Base-by-base conservation (phyloP, 345 rosid species). In the Salix udensis region DNA sequence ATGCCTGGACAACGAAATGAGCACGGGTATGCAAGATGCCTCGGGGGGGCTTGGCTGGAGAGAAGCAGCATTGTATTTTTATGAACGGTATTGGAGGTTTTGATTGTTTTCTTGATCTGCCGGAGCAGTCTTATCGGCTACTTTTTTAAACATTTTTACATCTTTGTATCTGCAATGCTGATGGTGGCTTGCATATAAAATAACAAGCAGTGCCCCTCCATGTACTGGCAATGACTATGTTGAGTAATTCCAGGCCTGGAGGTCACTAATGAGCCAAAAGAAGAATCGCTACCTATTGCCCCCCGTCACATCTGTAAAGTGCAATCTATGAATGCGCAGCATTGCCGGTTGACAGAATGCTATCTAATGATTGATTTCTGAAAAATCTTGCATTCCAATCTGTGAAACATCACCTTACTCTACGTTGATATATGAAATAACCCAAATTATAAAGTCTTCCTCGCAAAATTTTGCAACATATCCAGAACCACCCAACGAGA, bases 1-100 rank as follows among this genome's bases (percentile, higher is more conserved):
- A 86, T 77, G 92, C 94, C 73, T 91, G 97, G 87, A 60, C 87
- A 70, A 93, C 89, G 80, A 90, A 90, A 85, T 88, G 79, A 88
- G 71, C 31, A 52, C 34, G 61, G 31, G 6, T 3, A 7, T 18
- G 67, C 15, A 46, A 13, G 1, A 74, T 65, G 64, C 26, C 67
- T 50, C 26, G 26, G 44, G 3, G 3, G 44, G 52, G 61, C 26
- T 62, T n/a, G 39, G 42, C 14, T 72, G 71, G 31, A 55, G 66
- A 24, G 39, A 10, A 46, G 62, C 37, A 68, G 58, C 65, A 30
- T 14, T 74, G 6, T 15, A 5, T n/a, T 21, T 53, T 9, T 68
- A 12, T 31, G 15, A 40, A 24, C 34, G 15, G 48, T 23, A 7
- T 23, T 37, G 52, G 36, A 37, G 67, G 52, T 39, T 58, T 24